Evolutionary conservation across 306 rosid species (phyloP).

Genomic region (Prunus davidiana): DNA sequence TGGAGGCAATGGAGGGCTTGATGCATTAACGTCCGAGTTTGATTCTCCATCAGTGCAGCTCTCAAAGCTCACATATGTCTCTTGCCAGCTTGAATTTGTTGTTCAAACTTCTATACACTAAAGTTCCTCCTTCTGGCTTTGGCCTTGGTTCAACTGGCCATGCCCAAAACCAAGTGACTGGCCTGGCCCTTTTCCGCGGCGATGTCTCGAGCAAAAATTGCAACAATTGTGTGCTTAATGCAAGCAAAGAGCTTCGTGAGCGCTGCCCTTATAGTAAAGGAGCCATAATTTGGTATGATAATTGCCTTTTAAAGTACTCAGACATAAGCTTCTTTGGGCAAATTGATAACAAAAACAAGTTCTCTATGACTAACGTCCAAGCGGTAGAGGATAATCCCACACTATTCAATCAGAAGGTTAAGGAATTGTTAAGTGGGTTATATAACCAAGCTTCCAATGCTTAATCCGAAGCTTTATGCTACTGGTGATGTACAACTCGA

Average conservation of each 20-base stretch:
- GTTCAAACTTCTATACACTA: constrained; percentile 14
- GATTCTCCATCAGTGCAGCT: not conserved
- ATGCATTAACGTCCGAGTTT: not conserved
- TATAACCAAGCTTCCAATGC: constrained; percentile 6
- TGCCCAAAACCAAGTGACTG: constrained; percentile 26
- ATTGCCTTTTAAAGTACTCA: constrained; percentile 31
- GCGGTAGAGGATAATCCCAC: constrained; percentile 12
- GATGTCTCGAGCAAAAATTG: constrained; percentile 30
- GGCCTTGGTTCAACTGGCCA: constrained; percentile 11
- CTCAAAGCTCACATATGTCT: not conserved
- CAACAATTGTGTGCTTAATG: constrained; percentile 25
- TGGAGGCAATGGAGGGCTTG: not conserved
- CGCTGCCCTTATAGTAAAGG: constrained; percentile 34
- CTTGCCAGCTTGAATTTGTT: constrained; percentile 15
- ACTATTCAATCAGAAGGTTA: constrained; percentile 21
- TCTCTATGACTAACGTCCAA: constrained; percentile 24
- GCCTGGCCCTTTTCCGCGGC: constrained; percentile 36
- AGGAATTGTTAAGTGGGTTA: constrained; percentile 18
- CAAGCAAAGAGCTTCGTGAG: constrained; percentile 9
- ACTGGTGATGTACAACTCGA: constrained; percentile 23
- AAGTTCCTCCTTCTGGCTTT: constrained; percentile 34
- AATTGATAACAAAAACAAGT: constrained; percentile 26
- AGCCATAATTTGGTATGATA: constrained; percentile 35
- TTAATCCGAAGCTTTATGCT: constrained; percentile 9
- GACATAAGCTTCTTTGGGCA: constrained; percentile 27